These are phyloP conservation scores for Paraglomus occultum DNA, from an alignment of 192 early-diverging fungal species.

Conservation along the genomic window DNA sequence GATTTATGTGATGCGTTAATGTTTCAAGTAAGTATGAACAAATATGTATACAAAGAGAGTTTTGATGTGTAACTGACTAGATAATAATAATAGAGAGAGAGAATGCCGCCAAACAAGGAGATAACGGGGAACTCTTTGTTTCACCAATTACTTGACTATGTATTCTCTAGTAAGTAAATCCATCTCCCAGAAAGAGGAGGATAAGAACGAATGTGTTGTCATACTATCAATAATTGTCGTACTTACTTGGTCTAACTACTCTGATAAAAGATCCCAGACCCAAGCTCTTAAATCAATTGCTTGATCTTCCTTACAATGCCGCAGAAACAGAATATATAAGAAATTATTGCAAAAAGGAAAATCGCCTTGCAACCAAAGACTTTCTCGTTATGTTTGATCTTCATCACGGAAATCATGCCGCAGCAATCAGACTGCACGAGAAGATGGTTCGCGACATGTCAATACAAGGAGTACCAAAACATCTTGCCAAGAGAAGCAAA, in stretches of 20 bases:
- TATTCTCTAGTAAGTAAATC: no score
- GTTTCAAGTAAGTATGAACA: not conserved
- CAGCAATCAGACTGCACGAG: not conserved
- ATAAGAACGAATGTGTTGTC: no score
- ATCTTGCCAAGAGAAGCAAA: no score
- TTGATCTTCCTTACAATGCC: not conserved
- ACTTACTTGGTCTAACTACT: no score
- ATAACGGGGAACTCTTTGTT: not conserved
- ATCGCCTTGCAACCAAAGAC: not conserved
- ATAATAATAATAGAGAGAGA: not conserved
- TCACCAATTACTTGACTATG: not conserved
- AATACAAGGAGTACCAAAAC: no score
- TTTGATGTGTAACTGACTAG: no score
- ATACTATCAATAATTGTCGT: no score
- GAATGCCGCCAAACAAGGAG: not conserved
- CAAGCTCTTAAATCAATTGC: not conserved
- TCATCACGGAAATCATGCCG: not conserved
- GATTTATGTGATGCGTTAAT: constrained; percentile 1
- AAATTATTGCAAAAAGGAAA: not conserved
- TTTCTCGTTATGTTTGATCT: not conserved
- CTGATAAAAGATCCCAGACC: not conserved
- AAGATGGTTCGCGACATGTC: no score
- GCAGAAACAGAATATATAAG: not conserved
- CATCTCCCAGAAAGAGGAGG: no score
- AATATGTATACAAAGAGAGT: no score